Percentiles rank a stretch among this genome's conserved stretches.
Conservation (phyloP, 257 asterid genomes). For the Ilex asprella region DNA sequence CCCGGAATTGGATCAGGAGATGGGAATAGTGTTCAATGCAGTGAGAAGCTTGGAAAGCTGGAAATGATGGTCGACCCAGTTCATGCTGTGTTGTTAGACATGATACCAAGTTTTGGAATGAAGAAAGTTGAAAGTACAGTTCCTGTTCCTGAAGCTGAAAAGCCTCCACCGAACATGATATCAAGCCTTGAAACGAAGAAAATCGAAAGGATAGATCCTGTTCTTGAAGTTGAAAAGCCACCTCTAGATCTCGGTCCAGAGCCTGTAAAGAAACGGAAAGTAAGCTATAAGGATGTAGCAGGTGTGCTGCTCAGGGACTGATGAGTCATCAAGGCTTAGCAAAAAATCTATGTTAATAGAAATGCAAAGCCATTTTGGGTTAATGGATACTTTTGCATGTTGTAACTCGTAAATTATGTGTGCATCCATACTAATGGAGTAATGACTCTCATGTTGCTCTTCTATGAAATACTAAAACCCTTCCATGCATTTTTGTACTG, state of each 20-base stretch:
- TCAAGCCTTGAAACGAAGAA: too few relatives aligned
- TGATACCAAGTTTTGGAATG: conserved; percentile 52
- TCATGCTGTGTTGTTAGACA: conserved; percentile 52
- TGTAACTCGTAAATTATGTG: too few relatives aligned
- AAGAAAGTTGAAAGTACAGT: conserved; percentile 16
- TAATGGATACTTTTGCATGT: too few relatives aligned
- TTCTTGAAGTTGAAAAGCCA: conserved; percentile 20
- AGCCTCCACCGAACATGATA: neutral
- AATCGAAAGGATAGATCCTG: neutral
- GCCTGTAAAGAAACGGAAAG: conserved; percentile 70
- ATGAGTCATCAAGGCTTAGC: too few relatives aligned
- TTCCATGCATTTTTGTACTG: too few relatives aligned
- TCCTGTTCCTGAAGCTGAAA: conserved; percentile 19
- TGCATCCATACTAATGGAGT: too few relatives aligned
- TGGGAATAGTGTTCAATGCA: conserved; percentile 21
- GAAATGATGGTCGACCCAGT: conserved; percentile 38
- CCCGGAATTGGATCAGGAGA: conserved; percentile 17
- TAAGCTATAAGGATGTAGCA: conserved; percentile 80
- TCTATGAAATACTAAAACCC: too few relatives aligned
- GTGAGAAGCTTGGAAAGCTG: conserved; percentile 21
- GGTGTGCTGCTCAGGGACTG: conserved; percentile 38
- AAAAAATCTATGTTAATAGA: too few relatives aligned
- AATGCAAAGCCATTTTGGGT: too few relatives aligned
- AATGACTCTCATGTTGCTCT: too few relatives aligned
- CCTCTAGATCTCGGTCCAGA: conserved; percentile 22